Percentiles rank a stretch among this genome's conserved stretches.
phyloP scores from a whole-genome alignment of 2,329 filamentous ascomycete genomes.

The Daldinia eschscholtzii region DNA sequence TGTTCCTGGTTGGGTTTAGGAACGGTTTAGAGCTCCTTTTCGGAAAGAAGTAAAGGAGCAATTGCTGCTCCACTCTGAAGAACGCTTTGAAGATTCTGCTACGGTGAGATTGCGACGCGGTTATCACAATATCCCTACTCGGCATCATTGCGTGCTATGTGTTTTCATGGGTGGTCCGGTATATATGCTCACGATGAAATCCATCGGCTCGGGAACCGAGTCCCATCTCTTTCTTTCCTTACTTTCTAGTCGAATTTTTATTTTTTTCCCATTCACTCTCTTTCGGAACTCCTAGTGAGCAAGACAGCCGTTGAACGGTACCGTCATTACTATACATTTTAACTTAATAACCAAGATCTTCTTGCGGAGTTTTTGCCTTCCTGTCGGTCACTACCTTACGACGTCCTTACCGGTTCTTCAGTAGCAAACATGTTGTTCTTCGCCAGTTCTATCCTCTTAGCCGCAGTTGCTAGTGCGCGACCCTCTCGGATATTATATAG shows the following conservation, averaged over 20 bases:
- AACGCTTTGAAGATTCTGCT: constrained; percentile 17
- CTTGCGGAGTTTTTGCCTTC: constrained; percentile 14
- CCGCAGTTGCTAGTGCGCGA: constrained; percentile 21
- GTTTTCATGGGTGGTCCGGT: neutral
- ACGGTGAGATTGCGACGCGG: constrained; percentile 25
- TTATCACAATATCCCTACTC: constrained; percentile 9
- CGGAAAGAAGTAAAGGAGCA: constrained; percentile 12
- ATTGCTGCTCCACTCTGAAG: constrained; percentile 2
- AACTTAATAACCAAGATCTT: constrained; percentile 31
- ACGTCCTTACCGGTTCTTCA: neutral
- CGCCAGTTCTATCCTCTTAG: constrained; percentile 25
- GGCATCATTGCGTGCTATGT: constrained; percentile 8
- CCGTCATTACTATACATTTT: constrained; percentile 30
- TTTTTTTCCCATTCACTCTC: constrained; percentile 19
- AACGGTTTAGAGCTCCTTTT: constrained; percentile 2
- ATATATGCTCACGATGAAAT: constrained; percentile 38
- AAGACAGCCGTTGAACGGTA: constrained; percentile 40
- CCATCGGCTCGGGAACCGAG: constrained; percentile 19
- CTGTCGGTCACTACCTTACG: constrained; percentile 20
- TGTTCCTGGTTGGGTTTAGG: neutral
- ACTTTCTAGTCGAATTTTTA: constrained; percentile 18
- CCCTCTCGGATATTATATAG: constrained; percentile 30
- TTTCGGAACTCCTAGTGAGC: constrained; percentile 29
- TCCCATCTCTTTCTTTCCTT: constrained; percentile 2
- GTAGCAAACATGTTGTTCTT: constrained; percentile 32